Base-by-base conservation (phyloP, 345 rosid genomes). In the Sonneratia alba region DNA sequence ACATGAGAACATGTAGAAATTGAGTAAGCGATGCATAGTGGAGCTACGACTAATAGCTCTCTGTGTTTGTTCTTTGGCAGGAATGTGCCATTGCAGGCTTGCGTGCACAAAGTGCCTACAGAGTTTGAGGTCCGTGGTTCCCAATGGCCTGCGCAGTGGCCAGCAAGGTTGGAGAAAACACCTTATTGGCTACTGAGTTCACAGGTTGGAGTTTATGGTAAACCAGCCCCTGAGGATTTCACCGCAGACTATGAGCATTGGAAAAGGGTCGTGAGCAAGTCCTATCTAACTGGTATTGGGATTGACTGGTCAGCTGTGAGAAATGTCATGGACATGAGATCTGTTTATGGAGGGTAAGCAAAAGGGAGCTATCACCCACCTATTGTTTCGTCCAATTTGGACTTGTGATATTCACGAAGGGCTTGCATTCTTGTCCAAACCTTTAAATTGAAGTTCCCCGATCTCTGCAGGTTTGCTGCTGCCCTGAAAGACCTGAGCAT, bases 131-230 rank as follows among this genome's bases (percentile, higher is more conserved):
- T 89, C 67, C 91, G 96, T 63, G 99, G 98, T 72, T 89, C 97
- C 73, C 91, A 87, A 72, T 92, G 98, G 98, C 98, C 99, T 0
- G 88, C 86, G 83, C 85, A 88, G 73, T 92, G 97, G 99, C 98
- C 98, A n/a, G 85, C 82, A 4, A 90, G 99, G 88, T 24, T 88
- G 82, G 90, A 83, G 74, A 88, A 87, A 79, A 36, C 90, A 56
- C 99, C 99, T 43, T 95, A 78, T 73, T 92, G 99, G 98, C 79
- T 95, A 77, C 77, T 79, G 74, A 92, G 87, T 74, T 86, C 96
- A 63, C 89, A 92, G 77, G 88, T 86, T 27, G 97, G 99, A 80
- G 96, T 94, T 72, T 91, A 94, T 68, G 97, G 98, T 47, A 91
- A 89, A 83, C 81, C 97, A 40, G 97, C 91, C 57, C 92, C 97